These are phyloP conservation scores for Acanthamoeba healyi DNA, from an alignment of 208 protist species.

Conservation along the genomic window DNA sequence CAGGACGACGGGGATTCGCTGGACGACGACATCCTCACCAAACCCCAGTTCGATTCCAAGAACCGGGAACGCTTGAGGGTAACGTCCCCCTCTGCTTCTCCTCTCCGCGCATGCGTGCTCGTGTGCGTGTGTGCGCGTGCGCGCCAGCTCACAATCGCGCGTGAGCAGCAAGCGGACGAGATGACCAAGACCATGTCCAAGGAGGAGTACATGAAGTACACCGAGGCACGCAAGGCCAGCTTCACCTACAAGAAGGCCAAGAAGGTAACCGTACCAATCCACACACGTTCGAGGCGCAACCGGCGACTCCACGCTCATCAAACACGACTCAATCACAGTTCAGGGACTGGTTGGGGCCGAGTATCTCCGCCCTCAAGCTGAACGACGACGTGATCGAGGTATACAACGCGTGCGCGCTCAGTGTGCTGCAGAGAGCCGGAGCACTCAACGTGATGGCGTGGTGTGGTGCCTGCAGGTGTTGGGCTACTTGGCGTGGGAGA, in stretches of 20 bases:
- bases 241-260: slow-evolving; percentile 76
- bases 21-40: slow-evolving; percentile 45
- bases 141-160: too few species aligned
- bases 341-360: slow-evolving; percentile 57
- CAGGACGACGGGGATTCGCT: slow-evolving; percentile 11
- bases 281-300: not conserved
- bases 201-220: slow-evolving; percentile 75
- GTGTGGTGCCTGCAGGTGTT: slow-evolving; percentile 29
- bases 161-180: slow-evolving; percentile 68
- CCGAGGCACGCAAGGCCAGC: slow-evolving; percentile 64
- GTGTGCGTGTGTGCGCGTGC: too few species aligned
- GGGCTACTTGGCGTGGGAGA: slow-evolving; percentile 75
- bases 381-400: slow-evolving; percentile 67
- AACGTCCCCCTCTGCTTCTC: not conserved
- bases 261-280: too few species aligned
- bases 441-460: too few species aligned
- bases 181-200: slow-evolving; percentile 73
- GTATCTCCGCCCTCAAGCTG: slow-evolving; percentile 51
- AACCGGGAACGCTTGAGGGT: slow-evolving; percentile 53
- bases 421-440: too few species aligned
- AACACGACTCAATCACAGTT: not conserved
- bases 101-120: too few species aligned
- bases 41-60: not conserved
- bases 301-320: too few species aligned
- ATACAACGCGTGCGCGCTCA: too few species aligned